Conservation (phyloP, 148 eudicot species). For the Rhododendron ferrugineum region DNA sequence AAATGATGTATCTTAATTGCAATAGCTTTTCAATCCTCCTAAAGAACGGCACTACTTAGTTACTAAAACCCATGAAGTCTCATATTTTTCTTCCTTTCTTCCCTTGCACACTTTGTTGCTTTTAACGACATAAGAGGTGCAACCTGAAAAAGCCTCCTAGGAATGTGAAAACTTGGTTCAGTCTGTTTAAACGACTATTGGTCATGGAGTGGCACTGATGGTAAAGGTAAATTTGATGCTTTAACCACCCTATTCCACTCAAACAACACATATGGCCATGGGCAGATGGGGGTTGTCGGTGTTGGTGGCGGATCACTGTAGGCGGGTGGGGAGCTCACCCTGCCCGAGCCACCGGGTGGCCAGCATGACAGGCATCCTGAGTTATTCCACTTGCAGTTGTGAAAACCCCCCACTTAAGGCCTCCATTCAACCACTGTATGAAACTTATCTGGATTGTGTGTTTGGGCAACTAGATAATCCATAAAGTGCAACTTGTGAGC, state of each 20-base stretch:
- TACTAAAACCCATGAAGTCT: not conserved
- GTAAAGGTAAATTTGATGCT: not conserved
- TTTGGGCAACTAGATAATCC: not conserved
- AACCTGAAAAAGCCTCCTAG: not conserved
- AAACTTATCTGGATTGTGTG: not conserved
- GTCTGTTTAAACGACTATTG: too few relatives aligned
- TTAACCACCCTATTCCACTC: not conserved
- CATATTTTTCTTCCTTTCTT: not conserved
- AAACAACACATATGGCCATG: not conserved
- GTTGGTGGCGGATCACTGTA: not conserved
- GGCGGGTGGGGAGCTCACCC: not conserved
- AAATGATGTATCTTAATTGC: not conserved
- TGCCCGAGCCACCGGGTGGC: not conserved
- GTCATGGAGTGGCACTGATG: not conserved
- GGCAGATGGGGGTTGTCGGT: not conserved
- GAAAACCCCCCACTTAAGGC: too few relatives aligned
- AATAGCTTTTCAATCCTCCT: not conserved
- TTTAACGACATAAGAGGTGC: not conserved
- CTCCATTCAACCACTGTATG: not conserved
- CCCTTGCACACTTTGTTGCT: not conserved
- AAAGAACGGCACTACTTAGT: not conserved
- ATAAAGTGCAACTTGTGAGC: not conserved
- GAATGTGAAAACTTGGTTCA: not conserved
- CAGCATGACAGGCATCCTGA: not conserved
- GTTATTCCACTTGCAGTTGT: too few relatives aligned